Conservation (phyloP, 2,329 filamentous ascomycete species). For the Orbilia javanica region DNA sequence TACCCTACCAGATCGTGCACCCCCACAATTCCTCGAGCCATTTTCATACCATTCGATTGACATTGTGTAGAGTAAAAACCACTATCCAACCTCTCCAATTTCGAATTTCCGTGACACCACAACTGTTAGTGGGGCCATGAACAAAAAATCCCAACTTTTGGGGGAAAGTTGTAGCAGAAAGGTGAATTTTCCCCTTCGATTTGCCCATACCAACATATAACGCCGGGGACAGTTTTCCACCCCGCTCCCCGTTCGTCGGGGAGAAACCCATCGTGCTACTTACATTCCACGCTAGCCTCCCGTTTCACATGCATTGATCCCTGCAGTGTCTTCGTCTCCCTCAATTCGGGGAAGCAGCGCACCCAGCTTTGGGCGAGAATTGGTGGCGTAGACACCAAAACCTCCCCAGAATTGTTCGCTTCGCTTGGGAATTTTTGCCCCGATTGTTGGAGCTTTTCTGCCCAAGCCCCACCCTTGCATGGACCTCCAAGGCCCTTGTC, state of each 20-base stretch:
- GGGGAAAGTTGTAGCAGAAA: slow-evolving; percentile 32
- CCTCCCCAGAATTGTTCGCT: not conserved
- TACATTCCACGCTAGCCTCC: slow-evolving; percentile 15
- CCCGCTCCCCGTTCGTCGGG: slow-evolving; percentile 52
- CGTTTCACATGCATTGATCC: slow-evolving; percentile 33
- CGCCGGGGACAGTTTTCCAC: slow-evolving; percentile 28
- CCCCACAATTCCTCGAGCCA: not conserved
- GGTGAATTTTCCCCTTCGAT: slow-evolving; percentile 46
- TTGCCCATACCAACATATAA: slow-evolving; percentile 50
- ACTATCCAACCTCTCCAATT: slow-evolving; percentile 49
- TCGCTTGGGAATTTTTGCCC: slow-evolving; percentile 49
- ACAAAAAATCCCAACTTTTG: slow-evolving; percentile 32
- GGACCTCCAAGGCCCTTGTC: slow-evolving; percentile 21
- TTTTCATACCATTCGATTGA: not conserved
- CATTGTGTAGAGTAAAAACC: not conserved
- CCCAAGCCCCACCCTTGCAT: slow-evolving; percentile 8
- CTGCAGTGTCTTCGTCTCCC: slow-evolving; percentile 24
- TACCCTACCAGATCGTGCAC: slow-evolving; percentile 14
- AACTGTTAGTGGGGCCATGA: slow-evolving; percentile 14
- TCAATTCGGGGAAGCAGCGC: slow-evolving; percentile 11
- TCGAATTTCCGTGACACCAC: slow-evolving; percentile 7
- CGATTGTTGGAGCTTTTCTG: slow-evolving; percentile 24
- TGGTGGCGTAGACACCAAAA: slow-evolving; percentile 22
- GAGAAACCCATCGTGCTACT: slow-evolving; percentile 32
- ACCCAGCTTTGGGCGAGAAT: slow-evolving; percentile 15